Conservation (phyloP, 1,284 basidiomycete species). For the Tylopilus orsonianus region DNA sequence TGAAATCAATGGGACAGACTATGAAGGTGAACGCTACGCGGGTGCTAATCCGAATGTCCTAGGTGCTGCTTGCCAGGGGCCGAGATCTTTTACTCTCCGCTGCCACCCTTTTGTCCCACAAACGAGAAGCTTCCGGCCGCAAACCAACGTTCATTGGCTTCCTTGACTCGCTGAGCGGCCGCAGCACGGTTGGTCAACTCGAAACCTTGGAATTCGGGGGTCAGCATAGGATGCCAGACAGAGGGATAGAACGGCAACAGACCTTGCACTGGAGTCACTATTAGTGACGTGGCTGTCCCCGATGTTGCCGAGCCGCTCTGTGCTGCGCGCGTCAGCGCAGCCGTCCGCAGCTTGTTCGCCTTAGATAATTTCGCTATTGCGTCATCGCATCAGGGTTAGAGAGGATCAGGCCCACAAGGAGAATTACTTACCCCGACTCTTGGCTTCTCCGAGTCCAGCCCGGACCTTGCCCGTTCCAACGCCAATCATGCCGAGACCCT, state of each 20-base stretch:
- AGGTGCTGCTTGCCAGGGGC: neutral
- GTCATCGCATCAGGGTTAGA: slow-evolving; percentile 7
- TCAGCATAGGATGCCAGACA: slow-evolving; percentile 9
- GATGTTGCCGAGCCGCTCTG: slow-evolving; percentile 62
- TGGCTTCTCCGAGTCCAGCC: slow-evolving; percentile 81
- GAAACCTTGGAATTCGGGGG: slow-evolving; percentile 55
- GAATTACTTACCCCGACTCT: slow-evolving; percentile 72
- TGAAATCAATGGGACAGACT: neutral
- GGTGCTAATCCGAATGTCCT: neutral
- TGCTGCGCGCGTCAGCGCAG: slow-evolving; percentile 74
- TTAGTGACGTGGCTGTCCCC: slow-evolving; percentile 88
- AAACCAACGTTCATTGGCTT: slow-evolving; percentile 93
- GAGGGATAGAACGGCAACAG: slow-evolving; percentile 25
- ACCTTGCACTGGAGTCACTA: slow-evolving; percentile 97
- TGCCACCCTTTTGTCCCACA: slow-evolving; percentile 68
- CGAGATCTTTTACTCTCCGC: slow-evolving; percentile 23
- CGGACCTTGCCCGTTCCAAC: slow-evolving; percentile 83
- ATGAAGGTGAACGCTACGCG: neutral
- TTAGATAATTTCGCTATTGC: slow-evolving; percentile 91
- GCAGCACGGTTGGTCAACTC: slow-evolving; percentile 86
- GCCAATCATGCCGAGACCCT: slow-evolving; percentile 97
- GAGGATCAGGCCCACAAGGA: neutral
- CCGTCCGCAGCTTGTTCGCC: slow-evolving; percentile 88
- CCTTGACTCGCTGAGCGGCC: slow-evolving; percentile 79
- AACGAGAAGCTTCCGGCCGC: slow-evolving; percentile 83